These are phyloP conservation scores for Nakazawaea ambrosiae DNA, from an alignment of 805 yeast species.

Conservation along the genomic window DNA sequence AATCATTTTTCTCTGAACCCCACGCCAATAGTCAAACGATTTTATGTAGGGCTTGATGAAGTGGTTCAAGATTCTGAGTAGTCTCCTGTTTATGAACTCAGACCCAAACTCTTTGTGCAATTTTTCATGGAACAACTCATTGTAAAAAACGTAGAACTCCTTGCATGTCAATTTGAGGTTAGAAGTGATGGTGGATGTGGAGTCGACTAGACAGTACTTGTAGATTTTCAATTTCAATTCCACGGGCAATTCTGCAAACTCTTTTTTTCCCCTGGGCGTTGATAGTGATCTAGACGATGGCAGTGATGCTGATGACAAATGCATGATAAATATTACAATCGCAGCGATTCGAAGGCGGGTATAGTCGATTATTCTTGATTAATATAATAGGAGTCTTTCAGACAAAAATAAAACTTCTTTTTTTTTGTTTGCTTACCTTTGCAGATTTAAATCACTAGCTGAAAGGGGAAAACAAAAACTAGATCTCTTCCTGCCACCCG, in stretches of 20 bases:
- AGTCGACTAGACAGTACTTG: conserved; percentile 1
- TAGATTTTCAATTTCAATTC: conserved; percentile 8
- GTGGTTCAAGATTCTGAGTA: conserved; percentile 19
- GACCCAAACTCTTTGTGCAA: conserved; percentile 25
- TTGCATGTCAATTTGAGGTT: conserved; percentile 20
- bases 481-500: no score
- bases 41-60: conserved; percentile 21
- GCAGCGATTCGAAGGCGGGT: no score
- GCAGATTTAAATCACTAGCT: no score
- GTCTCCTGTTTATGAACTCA: conserved; percentile 14
- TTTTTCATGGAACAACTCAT: conserved; percentile 36
- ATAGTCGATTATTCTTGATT: no score
- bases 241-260: conserved; percentile 5
- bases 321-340: no score
- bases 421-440: no score
- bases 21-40: conserved; percentile 30
- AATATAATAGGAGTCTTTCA: no score
- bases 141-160: conserved; percentile 39
- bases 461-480: no score
- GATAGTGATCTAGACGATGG: no score
- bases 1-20: conserved; percentile 18
- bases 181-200: conserved; percentile 1
- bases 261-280: no score
- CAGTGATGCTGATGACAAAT: no score
- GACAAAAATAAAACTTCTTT: no score